phyloP scores from a whole-genome alignment of 2,329 filamentous ascomycete species.

The Epichloe sibirici region DNA sequence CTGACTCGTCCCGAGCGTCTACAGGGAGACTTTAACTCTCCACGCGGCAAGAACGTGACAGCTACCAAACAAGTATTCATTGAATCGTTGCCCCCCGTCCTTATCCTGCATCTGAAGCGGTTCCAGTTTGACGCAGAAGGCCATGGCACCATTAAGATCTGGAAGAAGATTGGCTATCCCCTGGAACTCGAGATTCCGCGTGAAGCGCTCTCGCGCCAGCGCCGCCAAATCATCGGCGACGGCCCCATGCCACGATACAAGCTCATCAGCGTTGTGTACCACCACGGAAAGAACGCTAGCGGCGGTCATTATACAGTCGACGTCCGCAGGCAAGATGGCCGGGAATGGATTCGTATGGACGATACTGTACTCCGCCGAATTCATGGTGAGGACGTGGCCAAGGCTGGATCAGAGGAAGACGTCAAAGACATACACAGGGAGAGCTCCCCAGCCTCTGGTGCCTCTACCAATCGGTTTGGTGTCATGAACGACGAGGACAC shows the following conservation, averaged over 20 bases:
- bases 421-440: slow-evolving; percentile 37
- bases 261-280: slow-evolving; percentile 84
- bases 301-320: slow-evolving; percentile 98
- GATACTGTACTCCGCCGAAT: slow-evolving; percentile 84
- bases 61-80: slow-evolving; percentile 94
- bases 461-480: slow-evolving; percentile 63
- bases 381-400: slow-evolving; percentile 76
- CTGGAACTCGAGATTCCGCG: slow-evolving; percentile 87
- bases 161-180: slow-evolving; percentile 95
- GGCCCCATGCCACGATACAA: slow-evolving; percentile 68
- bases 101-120: slow-evolving; percentile 91
- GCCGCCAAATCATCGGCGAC: slow-evolving; percentile 51
- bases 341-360: slow-evolving; percentile 91
- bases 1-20: slow-evolving; percentile 75
- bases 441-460: slow-evolving; percentile 14
- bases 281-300: slow-evolving; percentile 93
- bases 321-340: slow-evolving; percentile 83
- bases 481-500: slow-evolving; percentile 53
- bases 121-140: slow-evolving; percentile 88
- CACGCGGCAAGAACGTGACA: slow-evolving; percentile 60
- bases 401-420: slow-evolving; percentile 71
- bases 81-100: slow-evolving; percentile 76
- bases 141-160: slow-evolving; percentile 82
- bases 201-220: slow-evolving; percentile 72
- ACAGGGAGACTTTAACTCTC: slow-evolving; percentile 71